Evolutionary conservation across 2,329 filamentous ascomycete genomes (phyloP), one percentile per base, ranked within the genome.

Genomic region (Chaetothyriales sp.): DNA sequence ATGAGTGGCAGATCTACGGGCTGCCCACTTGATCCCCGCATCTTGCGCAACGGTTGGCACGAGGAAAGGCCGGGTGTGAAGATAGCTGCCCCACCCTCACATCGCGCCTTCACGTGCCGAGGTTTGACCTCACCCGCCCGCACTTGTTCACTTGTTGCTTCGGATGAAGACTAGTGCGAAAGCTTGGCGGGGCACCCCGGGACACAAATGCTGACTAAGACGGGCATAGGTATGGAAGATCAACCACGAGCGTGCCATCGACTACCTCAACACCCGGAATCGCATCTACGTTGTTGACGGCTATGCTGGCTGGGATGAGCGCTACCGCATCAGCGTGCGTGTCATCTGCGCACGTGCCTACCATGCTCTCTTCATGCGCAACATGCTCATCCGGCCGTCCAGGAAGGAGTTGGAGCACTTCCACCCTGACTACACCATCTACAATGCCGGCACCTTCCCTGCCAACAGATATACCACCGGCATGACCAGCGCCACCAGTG

Each of bases 301-400:
- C 59, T 98, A 83, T 68, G 92, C 92, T 60, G 92, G 92, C 69
- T 98, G 92, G 92, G 92, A 98, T 64, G 84, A 93, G 76, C 89
- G 92, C 70, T 98, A 98, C 78, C 80, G 89, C 61, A 96, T 98
- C 74, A 86, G 83, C 64, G 92, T 98, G 63, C 89, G 92, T 65
- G 90, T 98, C 59, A 89, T 98, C 66, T 98, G 92, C 74, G 92
- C 92, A 60, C 89, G 92, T 68, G 92, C 92, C 71, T 98, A 98
- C 79, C 92, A 98, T 79, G 92, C 92, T 56, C 81, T 98, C 59
- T 98, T 98, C 81, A 98, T 98, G 92, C 86, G 89, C 67, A 98
- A 98, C 79, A 98, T 98, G 92, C 84, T 98, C 66, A 98, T 98
- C 76, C 85, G 92, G 62, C 92, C 92, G 57, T 76, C 82, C 49